A percentile compares a stretch with the other conserved stretches of the same genome.
These are phyloP conservation scores for Trichoderma sp. DNA, from an alignment of 2,329 filamentous ascomycete species.

Conservation along the genomic window DNA sequence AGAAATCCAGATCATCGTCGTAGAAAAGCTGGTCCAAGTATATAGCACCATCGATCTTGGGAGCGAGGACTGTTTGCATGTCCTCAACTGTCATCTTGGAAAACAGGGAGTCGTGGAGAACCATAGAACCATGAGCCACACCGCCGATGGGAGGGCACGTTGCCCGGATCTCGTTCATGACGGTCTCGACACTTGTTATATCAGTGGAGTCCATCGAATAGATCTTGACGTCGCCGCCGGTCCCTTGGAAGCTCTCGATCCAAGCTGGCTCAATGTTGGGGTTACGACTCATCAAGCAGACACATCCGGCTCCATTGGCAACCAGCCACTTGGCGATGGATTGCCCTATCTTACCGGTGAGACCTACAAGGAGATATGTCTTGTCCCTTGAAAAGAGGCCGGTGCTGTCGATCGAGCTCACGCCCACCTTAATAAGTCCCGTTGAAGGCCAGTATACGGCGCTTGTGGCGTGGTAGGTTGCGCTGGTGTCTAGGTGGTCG, in stretches of 20 bases:
- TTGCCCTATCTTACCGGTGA: conserved; percentile 38
- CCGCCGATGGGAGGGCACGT: conserved; percentile 41
- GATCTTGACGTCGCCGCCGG: no score
- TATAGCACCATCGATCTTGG: conserved; percentile 35
- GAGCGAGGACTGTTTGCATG: conserved; percentile 30
- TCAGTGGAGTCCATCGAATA: no score
- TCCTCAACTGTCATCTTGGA: conserved; percentile 31
- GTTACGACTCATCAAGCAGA: conserved; percentile 43
- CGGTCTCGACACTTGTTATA: no score
- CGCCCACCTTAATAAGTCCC: no score
- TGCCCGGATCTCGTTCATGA: no score
- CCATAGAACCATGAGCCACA: conserved; percentile 47
- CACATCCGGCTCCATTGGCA: conserved; percentile 36
- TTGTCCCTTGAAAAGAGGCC: no score
- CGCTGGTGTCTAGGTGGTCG: no score
- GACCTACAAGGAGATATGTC: conserved; percentile 30
- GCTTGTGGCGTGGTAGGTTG: no score
- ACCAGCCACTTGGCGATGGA: conserved; percentile 45
- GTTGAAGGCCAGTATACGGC: no score
- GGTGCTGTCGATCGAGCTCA: no score
- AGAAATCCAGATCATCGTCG: conserved; percentile 21
- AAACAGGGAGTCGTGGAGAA: conserved; percentile 41
- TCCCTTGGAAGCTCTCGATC: no score
- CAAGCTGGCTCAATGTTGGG: conserved; percentile 33
- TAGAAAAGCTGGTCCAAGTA: no score